Conservation (phyloP, 2,329 filamentous ascomycete genomes). For the Tothia fuscella region DNA sequence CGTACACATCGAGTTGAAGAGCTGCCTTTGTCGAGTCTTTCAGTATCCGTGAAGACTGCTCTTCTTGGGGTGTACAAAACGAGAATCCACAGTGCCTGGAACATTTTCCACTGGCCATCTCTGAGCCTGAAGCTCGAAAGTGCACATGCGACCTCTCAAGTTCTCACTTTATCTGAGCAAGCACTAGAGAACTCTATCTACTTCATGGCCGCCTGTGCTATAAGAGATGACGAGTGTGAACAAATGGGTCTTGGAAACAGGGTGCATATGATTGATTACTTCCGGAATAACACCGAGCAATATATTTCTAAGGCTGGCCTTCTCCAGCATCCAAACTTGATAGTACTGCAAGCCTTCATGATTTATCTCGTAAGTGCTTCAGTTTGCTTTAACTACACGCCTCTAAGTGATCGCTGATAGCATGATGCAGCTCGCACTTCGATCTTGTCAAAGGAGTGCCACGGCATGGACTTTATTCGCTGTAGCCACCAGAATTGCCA, state of each 20-base stretch:
- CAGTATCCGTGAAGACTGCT: background rate
- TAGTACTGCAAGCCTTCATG: conserved; percentile 10
- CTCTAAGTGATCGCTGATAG: background rate
- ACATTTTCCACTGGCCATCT: conserved; percentile 13
- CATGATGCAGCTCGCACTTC: conserved; percentile 8
- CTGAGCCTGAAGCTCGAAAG: conserved; percentile 11
- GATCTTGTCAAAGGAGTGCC: conserved; percentile 11
- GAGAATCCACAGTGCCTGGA: conserved; percentile 13
- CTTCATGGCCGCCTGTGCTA: background rate
- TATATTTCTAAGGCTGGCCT: conserved; percentile 9
- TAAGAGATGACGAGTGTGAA: background rate
- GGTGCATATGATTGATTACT: background rate
- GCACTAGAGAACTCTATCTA: background rate
- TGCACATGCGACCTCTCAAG: background rate
- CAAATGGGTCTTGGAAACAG: background rate
- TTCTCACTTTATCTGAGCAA: background rate
- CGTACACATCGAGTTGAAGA: background rate
- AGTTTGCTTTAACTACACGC: background rate
- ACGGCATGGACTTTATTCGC: conserved; percentile 12
- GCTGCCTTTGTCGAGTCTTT: background rate
- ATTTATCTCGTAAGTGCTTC: conserved; percentile 11
- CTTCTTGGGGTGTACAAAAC: conserved; percentile 11
- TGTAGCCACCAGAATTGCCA: conserved; percentile 11
- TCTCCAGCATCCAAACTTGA: conserved; percentile 9
- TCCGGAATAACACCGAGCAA: background rate